These are phyloP conservation scores for Puccinia horiana DNA, from an alignment of 1,284 basidiomycete genomes.

Conservation along the genomic window DNA sequence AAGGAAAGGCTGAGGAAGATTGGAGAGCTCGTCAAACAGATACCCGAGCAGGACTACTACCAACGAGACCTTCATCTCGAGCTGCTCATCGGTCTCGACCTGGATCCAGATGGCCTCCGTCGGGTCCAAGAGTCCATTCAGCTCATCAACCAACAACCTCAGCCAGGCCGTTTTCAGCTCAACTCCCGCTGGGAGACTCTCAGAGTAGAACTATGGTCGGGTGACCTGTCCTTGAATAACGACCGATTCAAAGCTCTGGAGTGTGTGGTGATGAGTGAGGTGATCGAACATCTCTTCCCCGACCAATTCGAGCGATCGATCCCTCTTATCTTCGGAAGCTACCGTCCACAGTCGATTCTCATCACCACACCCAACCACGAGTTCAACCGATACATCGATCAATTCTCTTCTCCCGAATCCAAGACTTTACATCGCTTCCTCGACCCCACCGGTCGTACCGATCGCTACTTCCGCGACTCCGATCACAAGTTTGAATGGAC, in stretches of 20 bases:
- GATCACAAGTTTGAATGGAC: conserved; percentile 49
- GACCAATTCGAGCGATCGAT: not conserved
- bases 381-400: conserved; percentile 39
- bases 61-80: conserved; percentile 32
- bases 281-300: conserved; percentile 43
- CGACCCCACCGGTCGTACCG: conserved; percentile 38
- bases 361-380: conserved; percentile 48
- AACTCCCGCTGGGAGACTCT: conserved; percentile 36
- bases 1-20: not conserved
- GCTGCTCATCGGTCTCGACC: conserved; percentile 28
- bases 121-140: not conserved
- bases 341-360: conserved; percentile 26
- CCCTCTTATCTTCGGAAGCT: conserved; percentile 23
- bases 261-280: conserved; percentile 45
- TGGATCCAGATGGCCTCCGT: not conserved
- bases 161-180: not conserved
- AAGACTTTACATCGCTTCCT: conserved; percentile 14
- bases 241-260: conserved; percentile 18
- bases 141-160: not conserved
- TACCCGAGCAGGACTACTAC: not conserved
- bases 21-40: not conserved
- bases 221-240: conserved; percentile 20
- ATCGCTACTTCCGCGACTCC: conserved; percentile 28
- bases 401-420: not conserved
- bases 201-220: conserved; percentile 34